Percentiles rank a stretch among this genome's conserved stretches.
Evolutionary conservation across 2,329 filamentous ascomycete genomes (phyloP).

Genomic region (Mariannaea elegans): DNA sequence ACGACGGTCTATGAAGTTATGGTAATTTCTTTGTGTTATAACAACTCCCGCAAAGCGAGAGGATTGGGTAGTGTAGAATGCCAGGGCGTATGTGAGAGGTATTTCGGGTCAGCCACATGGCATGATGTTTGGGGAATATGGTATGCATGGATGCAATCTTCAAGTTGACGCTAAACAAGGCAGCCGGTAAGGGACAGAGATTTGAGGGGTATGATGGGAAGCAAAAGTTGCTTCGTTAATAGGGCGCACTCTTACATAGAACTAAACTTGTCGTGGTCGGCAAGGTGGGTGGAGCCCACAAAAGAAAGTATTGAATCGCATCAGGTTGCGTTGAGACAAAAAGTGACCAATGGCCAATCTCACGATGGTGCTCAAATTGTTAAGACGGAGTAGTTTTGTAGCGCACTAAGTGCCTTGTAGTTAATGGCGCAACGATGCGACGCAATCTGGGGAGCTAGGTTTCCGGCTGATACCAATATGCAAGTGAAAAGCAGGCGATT

Average conservation of each 20-base stretch:
- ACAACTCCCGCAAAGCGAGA: slow-evolving; percentile 1
- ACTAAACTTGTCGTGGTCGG: neutral
- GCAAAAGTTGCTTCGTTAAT: neutral
- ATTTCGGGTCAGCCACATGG: slow-evolving; percentile 3
- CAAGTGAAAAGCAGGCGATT: neutral
- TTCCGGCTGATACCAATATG: neutral
- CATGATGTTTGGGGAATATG: neutral
- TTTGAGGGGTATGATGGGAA: neutral
- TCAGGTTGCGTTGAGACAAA: neutral
- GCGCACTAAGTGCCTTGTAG: neutral
- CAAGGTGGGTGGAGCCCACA: neutral
- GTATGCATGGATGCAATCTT: neutral
- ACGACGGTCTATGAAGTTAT: slow-evolving; percentile 36
- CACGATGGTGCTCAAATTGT: neutral
- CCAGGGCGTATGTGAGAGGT: neutral
- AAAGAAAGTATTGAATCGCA: neutral
- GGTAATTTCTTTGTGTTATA: slow-evolving; percentile 19
- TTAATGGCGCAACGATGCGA: neutral
- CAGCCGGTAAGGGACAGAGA: neutral
- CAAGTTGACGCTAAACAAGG: neutral
- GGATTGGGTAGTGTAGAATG: slow-evolving; percentile 10
- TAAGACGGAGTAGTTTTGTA: neutral
- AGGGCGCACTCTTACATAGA: slow-evolving; percentile 1
- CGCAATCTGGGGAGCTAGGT: neutral
- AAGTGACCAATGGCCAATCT: neutral